Conservation (phyloP, 306 rosid species). For the Mimosa bimucronata region DNA sequence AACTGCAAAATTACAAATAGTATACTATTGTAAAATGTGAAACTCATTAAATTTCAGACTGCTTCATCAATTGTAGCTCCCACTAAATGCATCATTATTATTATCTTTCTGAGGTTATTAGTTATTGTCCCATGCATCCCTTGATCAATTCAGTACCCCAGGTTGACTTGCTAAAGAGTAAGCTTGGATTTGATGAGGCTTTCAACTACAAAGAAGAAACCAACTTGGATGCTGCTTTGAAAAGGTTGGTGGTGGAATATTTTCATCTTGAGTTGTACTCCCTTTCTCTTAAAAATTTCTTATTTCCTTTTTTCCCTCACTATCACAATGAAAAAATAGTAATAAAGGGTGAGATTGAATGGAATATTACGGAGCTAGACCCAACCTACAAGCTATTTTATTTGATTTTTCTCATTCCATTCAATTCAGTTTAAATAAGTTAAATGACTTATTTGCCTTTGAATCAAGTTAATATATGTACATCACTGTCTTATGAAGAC, state of each 20-base stretch:
- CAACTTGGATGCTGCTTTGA: constrained; percentile 18
- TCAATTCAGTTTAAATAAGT: background rate
- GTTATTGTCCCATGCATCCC: background rate
- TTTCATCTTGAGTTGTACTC: background rate
- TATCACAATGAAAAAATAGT: background rate
- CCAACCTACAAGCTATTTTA: background rate
- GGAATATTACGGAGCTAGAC: background rate
- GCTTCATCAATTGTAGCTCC: background rate
- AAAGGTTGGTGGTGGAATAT: background rate
- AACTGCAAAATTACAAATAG: background rate
- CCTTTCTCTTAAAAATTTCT: background rate
- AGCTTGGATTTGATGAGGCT: constrained; percentile 28
- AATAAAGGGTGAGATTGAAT: background rate
- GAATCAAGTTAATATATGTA: background rate
- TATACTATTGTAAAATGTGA: background rate
- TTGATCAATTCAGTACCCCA: background rate
- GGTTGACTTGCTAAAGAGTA: constrained; percentile 27
- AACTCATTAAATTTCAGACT: background rate
- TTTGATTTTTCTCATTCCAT: background rate
- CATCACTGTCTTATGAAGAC: background rate
- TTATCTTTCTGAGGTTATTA: background rate
- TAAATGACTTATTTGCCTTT: background rate
- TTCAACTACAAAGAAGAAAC: constrained; percentile 30
- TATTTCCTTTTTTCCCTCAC: background rate
- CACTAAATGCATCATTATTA: background rate